Evolutionary conservation across 352 stramenopile genomes (phyloP).

Genomic region (Pythium brachiatum): DNA sequence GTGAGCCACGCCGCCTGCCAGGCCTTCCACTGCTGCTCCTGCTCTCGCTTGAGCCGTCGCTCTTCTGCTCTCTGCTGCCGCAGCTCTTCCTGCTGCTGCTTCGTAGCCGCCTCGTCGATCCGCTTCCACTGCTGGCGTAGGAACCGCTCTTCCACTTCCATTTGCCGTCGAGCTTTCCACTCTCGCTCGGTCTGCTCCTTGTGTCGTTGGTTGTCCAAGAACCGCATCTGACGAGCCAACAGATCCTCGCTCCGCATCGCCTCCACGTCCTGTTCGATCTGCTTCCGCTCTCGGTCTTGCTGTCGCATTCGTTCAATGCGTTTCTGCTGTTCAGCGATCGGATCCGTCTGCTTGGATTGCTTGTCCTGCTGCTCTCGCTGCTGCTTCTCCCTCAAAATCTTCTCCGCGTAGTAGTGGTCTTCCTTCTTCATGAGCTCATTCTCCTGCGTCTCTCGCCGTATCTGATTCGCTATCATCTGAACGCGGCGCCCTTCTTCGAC

Average conservation of each 20-base stretch:
- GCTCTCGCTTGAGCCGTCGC: slow-evolving; percentile 27
- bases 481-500: slow-evolving; percentile 31
- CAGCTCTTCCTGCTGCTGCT: slow-evolving; percentile 29
- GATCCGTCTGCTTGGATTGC: slow-evolving; percentile 20
- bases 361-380: slow-evolving; percentile 23
- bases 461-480: slow-evolving; percentile 23
- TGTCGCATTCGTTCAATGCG: slow-evolving; percentile 47
- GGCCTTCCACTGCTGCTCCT: slow-evolving; percentile 34
- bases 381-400: slow-evolving; percentile 38
- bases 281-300: slow-evolving; percentile 37
- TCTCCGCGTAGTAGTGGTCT: slow-evolving; percentile 54
- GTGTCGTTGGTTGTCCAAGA: slow-evolving; percentile 30
- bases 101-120: slow-evolving; percentile 22
- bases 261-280: slow-evolving; percentile 28
- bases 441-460: slow-evolving; percentile 33
- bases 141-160: slow-evolving; percentile 47
- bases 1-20: slow-evolving; percentile 41
- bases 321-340: slow-evolving; percentile 42
- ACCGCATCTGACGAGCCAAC: slow-evolving; percentile 39
- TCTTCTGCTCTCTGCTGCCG: slow-evolving; percentile 38
- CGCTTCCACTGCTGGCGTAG: slow-evolving; percentile 33
- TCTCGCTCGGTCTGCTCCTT: slow-evolving; percentile 39
- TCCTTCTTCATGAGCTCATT: slow-evolving; percentile 44
- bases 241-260: slow-evolving; percentile 53
- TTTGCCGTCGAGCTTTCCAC: slow-evolving; percentile 36